Evolutionary conservation across 192 early-diverging fungal species (phyloP).

Genomic region (Coemansia brasiliensis): DNA sequence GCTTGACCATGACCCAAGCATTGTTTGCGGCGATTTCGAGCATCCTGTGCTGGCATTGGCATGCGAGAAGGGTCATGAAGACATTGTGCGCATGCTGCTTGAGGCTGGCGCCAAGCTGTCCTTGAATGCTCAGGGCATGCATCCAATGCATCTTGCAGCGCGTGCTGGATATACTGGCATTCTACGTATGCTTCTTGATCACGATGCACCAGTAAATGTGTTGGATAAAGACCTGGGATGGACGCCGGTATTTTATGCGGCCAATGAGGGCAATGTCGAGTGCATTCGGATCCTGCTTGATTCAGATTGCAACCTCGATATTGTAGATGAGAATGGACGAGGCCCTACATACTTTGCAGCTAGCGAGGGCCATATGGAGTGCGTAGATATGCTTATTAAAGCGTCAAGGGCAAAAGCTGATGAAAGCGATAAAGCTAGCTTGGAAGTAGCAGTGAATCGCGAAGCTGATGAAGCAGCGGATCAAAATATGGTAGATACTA

Average conservation of each 20-base stretch:
- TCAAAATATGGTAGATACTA: slow-evolving; percentile 49
- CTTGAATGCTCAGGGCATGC: slow-evolving; percentile 78
- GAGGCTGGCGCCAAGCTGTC: slow-evolving; percentile 71
- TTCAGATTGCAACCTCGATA: slow-evolving; percentile 70
- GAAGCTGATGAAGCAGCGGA: slow-evolving; percentile 2
- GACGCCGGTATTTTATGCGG: slow-evolving; percentile 96
- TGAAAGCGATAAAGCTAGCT: neutral
- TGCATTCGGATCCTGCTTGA: slow-evolving; percentile 79
- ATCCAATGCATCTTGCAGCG: slow-evolving; percentile 86
- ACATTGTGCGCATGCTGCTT: slow-evolving; percentile 82
- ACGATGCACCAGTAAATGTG: slow-evolving; percentile 74
- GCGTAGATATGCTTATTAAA: slow-evolving; percentile 73
- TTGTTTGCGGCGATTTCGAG: slow-evolving; percentile 50
- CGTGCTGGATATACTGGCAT: slow-evolving; percentile 79
- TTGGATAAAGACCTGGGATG: slow-evolving; percentile 91
- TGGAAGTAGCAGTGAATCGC: neutral
- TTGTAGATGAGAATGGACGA: slow-evolving; percentile 82
- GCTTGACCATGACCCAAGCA: slow-evolving; percentile 65
- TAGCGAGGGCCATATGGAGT: slow-evolving; percentile 84
- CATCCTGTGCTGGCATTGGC: slow-evolving; percentile 79
- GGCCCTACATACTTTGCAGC: slow-evolving; percentile 88
- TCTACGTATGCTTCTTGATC: slow-evolving; percentile 67
- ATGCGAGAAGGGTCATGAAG: slow-evolving; percentile 87
- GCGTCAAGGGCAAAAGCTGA: slow-evolving; percentile 33
- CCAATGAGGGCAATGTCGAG: slow-evolving; percentile 82